Evolutionary conservation across 805 yeast species (phyloP).

Genomic region (Wickerhamiella sorbophila): DNA sequence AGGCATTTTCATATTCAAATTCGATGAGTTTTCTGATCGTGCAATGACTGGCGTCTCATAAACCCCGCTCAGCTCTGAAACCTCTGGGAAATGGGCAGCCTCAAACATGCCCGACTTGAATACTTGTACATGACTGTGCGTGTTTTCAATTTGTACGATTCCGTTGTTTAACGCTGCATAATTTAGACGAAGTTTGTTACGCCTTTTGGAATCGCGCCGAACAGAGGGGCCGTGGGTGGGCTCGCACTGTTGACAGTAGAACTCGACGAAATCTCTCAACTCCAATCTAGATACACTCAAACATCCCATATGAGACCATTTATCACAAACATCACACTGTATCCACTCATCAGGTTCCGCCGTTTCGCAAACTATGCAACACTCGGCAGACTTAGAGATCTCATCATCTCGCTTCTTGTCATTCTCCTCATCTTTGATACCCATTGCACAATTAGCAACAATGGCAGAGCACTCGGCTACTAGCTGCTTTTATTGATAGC

Average conservation of each 20-base stretch:
- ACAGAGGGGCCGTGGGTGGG: slow-evolving; percentile 36
- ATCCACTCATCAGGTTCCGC: slow-evolving; percentile 31
- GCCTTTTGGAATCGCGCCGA: slow-evolving; percentile 33
- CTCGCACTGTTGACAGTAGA: slow-evolving; percentile 42
- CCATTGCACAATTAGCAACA: no score
- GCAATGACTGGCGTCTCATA: slow-evolving; percentile 33
- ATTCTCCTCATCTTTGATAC: neutral
- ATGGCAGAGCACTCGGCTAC: no score
- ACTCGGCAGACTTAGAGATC: neutral
- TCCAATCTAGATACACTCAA: slow-evolving; percentile 27
- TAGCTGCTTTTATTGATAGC: no score
- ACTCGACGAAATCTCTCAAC: slow-evolving; percentile 30
- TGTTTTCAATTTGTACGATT: slow-evolving; percentile 9
- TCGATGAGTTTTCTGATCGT: slow-evolving; percentile 22
- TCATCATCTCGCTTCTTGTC: no score
- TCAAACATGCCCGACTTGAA: slow-evolving; percentile 13
- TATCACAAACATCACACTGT: slow-evolving; percentile 39
- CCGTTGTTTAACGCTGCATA: slow-evolving; percentile 73
- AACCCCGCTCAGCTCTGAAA: slow-evolving; percentile 27
- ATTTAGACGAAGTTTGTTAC: slow-evolving; percentile 47
- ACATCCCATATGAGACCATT: slow-evolving; percentile 45
- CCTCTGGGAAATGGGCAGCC: slow-evolving; percentile 22
- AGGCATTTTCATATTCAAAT: slow-evolving; percentile 44
- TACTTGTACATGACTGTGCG: slow-evolving; percentile 11
- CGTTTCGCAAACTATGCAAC: slow-evolving; percentile 3